Conservation (phyloP, 768 basidiomycete genomes). For the Hericium rajendrae region DNA sequence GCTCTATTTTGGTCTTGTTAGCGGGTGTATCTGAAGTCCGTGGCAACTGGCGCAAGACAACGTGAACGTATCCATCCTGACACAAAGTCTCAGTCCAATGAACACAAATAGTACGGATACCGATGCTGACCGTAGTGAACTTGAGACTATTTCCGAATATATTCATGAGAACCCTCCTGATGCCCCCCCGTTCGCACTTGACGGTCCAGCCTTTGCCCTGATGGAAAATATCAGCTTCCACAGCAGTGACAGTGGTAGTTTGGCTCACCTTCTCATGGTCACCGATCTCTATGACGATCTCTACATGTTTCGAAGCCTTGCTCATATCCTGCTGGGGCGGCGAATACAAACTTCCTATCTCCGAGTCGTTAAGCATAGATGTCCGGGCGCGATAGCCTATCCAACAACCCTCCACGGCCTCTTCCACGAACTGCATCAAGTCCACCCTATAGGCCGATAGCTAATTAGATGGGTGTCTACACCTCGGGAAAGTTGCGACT, state of each 20-base stretch:
- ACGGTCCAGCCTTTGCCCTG: slow-evolving; percentile 66
- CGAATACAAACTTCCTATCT: slow-evolving; percentile 89
- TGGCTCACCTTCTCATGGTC: slow-evolving; percentile 51
- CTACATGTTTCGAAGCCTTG: slow-evolving; percentile 41
- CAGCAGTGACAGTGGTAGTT: neutral
- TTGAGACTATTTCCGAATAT: slow-evolving; percentile 90
- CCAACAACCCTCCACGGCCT: slow-evolving; percentile 90
- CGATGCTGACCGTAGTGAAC: slow-evolving; percentile 63
- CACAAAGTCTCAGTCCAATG: slow-evolving; percentile 1
- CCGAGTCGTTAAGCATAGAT: slow-evolving; percentile 54
- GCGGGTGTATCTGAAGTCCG: slow-evolving; percentile 40
- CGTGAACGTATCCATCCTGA: slow-evolving; percentile 81
- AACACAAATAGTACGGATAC: neutral
- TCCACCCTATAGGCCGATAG: slow-evolving; percentile 38
- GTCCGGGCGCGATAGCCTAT: slow-evolving; percentile 83
- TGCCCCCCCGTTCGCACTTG: slow-evolving; percentile 86
- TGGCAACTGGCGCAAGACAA: slow-evolving; percentile 68
- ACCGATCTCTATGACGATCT: slow-evolving; percentile 84
- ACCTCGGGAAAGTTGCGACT: slow-evolving; percentile 15
- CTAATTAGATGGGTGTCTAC: neutral
- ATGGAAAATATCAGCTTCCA: neutral
- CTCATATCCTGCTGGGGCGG: slow-evolving; percentile 55
- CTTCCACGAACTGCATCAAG: slow-evolving; percentile 74
- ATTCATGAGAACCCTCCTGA: slow-evolving; percentile 89
- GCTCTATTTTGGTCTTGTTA: slow-evolving; percentile 64